Conservation (phyloP, 164 flowering plant genomes). For the Sextonia rubra region DNA sequence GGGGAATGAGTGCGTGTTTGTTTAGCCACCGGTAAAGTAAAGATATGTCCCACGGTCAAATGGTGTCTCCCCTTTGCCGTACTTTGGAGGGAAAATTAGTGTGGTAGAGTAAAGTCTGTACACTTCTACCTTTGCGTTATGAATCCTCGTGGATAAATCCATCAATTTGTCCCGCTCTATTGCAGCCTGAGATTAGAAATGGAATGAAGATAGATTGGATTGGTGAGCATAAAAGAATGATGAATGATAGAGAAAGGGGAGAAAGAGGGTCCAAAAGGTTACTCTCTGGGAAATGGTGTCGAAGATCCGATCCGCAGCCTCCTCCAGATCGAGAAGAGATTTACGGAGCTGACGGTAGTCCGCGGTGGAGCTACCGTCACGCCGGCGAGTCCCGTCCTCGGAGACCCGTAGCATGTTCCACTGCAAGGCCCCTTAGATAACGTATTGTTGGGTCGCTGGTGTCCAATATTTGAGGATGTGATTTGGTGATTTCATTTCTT, state of each 20-base stretch:
- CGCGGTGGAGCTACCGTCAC: conserved; percentile 14
- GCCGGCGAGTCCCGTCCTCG: conserved; percentile 18
- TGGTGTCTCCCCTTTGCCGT: no score
- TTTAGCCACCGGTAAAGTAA: no score
- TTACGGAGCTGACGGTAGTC: conserved; percentile 17
- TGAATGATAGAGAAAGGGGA: neutral
- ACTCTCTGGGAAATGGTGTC: conserved; percentile 20
- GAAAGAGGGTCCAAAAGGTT: conserved; percentile 2
- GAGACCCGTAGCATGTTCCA: conserved; percentile 28
- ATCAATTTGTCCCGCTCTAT: conserved; percentile 18
- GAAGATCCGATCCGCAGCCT: conserved; percentile 24
- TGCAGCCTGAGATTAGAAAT: conserved; percentile 10
- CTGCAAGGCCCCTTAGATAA: no score
- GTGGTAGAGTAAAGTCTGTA: no score
- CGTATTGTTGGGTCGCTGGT: no score
- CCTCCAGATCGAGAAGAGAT: conserved; percentile 22
- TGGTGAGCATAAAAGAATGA: neutral
- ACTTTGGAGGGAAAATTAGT: no score
- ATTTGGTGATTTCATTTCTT: no score
- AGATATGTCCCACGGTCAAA: no score
- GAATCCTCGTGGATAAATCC: conserved; percentile 17
- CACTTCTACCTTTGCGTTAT: conserved; percentile 17
- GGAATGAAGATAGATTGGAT: neutral
- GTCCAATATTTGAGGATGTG: neutral
- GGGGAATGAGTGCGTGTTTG: no score